These are phyloP conservation scores for Aristolochia contorta DNA, from an alignment of 164 flowering plant species.

Conservation along the genomic window DNA sequence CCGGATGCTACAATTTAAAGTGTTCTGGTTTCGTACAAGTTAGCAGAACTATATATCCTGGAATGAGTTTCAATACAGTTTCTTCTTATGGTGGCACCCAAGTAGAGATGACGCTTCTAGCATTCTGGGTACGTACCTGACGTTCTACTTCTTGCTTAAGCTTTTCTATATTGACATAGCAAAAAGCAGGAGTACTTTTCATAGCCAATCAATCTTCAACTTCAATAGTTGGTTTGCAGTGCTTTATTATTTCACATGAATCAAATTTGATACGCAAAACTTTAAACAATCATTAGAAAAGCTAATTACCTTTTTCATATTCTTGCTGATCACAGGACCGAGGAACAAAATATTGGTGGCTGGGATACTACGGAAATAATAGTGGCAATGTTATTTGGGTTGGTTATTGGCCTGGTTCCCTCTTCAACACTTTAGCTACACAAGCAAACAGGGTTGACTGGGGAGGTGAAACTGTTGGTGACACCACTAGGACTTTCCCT, in stretches of 20 bases:
- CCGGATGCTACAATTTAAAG: neutral
- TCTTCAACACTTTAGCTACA: neutral
- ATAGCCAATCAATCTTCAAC: too few relatives aligned
- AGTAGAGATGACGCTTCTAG: neutral
- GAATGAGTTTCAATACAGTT: neutral
- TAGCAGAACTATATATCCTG: neutral
- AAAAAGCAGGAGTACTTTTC: too few relatives aligned
- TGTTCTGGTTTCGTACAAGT: constrained; percentile 3
- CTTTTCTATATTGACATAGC: too few relatives aligned
- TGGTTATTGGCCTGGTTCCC: neutral
- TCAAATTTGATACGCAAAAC: neutral
- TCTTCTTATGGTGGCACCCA: neutral
- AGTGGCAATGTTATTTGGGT: neutral
- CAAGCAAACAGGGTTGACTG: neutral
- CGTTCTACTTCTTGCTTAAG: too few relatives aligned
- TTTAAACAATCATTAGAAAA: too few relatives aligned
- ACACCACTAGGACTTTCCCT: neutral
- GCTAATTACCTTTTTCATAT: neutral
- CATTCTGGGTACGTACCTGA: neutral
- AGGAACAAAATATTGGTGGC: neutral
- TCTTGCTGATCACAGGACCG: neutral
- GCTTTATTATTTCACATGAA: too few relatives aligned
- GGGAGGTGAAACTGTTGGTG: neutral
- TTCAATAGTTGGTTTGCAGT: too few relatives aligned
- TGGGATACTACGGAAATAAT: neutral